A percentile compares a stretch with the other conserved stretches of the same genome.
These are phyloP conservation scores for Schwanniomyces polymorphus DNA, from an alignment of 805 yeast species.

Conservation along the genomic window DNA sequence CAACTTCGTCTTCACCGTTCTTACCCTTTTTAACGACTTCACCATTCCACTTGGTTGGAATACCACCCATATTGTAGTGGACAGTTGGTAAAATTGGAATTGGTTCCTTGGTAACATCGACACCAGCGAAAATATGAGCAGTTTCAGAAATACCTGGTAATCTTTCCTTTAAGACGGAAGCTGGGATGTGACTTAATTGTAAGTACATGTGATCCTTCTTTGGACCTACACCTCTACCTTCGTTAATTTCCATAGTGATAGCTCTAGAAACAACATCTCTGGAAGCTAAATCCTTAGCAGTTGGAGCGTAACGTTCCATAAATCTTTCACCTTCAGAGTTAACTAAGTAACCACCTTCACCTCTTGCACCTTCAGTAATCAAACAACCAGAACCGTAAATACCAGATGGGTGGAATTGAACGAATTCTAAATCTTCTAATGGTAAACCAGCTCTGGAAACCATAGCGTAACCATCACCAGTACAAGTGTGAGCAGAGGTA, in stretches of 20 bases:
- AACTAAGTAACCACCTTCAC: slow-evolving; percentile 98
- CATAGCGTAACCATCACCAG: slow-evolving; percentile 99
- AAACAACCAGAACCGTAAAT: slow-evolving; percentile 98
- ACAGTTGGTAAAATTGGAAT: slow-evolving; percentile 98
- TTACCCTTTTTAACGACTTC: slow-evolving; percentile 84
- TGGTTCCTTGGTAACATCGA: slow-evolving; percentile 98
- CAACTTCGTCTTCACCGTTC: slow-evolving; percentile 84
- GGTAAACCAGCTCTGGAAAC: slow-evolving; percentile 98
- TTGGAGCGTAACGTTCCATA: slow-evolving; percentile 99
- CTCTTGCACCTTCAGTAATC: slow-evolving; percentile 99
- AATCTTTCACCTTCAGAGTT: slow-evolving; percentile 98
- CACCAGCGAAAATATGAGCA: slow-evolving; percentile 98
- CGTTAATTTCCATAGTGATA: slow-evolving; percentile 97
- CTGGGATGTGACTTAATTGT: slow-evolving; percentile 93
- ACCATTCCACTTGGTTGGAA: slow-evolving; percentile 97
- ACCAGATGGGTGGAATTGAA: slow-evolving; percentile 99
- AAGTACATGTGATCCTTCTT: slow-evolving; percentile 91
- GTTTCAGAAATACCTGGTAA: slow-evolving; percentile 99
- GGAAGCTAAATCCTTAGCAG: slow-evolving; percentile 96
- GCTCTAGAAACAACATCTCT: slow-evolving; percentile 99
- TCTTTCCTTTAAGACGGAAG: slow-evolving; percentile 88
- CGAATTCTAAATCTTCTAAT: slow-evolving; percentile 93
- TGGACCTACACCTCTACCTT: slow-evolving; percentile 99
- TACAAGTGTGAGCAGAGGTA: slow-evolving; percentile 99
- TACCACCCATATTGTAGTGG: slow-evolving; percentile 99